Conservation (phyloP, 139 green algal genomes). For the Chlamydomonas sphaeroides region DNA sequence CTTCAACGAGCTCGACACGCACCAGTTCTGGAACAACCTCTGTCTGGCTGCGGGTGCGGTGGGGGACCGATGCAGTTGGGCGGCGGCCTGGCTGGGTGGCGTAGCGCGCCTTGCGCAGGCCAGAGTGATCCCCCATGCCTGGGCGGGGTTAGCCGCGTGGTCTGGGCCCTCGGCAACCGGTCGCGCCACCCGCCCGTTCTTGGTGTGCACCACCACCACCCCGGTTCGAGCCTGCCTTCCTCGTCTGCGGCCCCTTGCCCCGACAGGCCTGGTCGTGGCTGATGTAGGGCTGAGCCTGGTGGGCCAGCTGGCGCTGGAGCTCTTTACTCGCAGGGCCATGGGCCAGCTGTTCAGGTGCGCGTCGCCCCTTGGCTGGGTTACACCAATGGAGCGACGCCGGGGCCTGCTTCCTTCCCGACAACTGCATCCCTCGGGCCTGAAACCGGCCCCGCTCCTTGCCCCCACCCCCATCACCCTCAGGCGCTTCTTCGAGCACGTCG, state of each 20-base stretch:
- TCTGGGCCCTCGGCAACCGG: no score
- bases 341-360: conserved; percentile 36
- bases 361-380: no score
- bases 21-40: conserved; percentile 26
- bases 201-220: no score
- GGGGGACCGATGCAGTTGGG: not conserved
- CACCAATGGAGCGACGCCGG: no score
- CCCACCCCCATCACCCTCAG: not conserved
- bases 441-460: no score
- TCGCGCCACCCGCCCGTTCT: no score
- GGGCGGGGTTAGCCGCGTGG: no score
- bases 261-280: not conserved
- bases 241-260: not conserved
- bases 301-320: conserved; percentile 36
- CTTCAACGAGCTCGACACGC: conserved; percentile 42
- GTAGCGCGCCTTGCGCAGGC: no score
- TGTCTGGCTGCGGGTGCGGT: conserved; percentile 20
- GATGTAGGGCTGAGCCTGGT: not conserved
- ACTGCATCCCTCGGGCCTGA: no score
- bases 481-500: conserved; percentile 32
- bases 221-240: not conserved
- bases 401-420: no score
- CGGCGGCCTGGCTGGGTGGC: not conserved
- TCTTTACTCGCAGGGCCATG: conserved; percentile 40
- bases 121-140: no score